A percentile compares a stretch with the other conserved stretches of the same genome.
These are phyloP conservation scores for Fragaria ananassa DNA, from an alignment of 306 rosid genomes.

Conservation along the genomic window DNA sequence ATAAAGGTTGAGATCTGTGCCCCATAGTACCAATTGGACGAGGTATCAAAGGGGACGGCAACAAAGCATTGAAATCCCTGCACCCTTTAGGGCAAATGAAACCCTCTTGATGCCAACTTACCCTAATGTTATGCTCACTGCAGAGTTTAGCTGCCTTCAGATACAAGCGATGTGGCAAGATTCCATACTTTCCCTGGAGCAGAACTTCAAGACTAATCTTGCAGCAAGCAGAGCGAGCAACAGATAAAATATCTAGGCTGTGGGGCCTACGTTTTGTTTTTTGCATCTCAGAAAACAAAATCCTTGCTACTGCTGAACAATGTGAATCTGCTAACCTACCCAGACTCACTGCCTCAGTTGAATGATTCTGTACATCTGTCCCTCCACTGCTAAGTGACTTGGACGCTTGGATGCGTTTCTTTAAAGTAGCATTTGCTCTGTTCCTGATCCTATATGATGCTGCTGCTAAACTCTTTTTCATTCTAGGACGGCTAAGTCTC, in stretches of 20 bases:
- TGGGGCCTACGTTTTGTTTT: conserved; percentile 77
- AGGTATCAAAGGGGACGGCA: conserved; percentile 56
- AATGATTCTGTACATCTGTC: conserved; percentile 37
- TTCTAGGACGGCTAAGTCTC: conserved; percentile 82
- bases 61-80: conserved; percentile 42
- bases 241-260: conserved; percentile 64
- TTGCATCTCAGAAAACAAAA: conserved; percentile 83
- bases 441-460: conserved; percentile 77
- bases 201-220: conserved; percentile 60
- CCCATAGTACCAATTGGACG: conserved; percentile 38
- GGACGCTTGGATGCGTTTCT: conserved; percentile 67
- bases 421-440: conserved; percentile 68
- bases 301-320: conserved; percentile 74
- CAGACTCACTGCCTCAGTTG: conserved; percentile 48
- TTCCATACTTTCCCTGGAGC: conserved; percentile 70
- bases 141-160: conserved; percentile 91
- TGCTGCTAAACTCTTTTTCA: conserved; percentile 69
- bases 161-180: conserved; percentile 69
- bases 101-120: conserved; percentile 74
- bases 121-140: conserved; percentile 61
- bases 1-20: conserved; percentile 29
- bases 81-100: conserved; percentile 81
- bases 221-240: conserved; percentile 82
- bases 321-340: conserved; percentile 61
- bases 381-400: conserved; percentile 52